Percentiles rank a stretch among this genome's conserved stretches.
phyloP scores from a whole-genome alignment of 805 yeast species.

The Metschnikowia cubensis region DNA sequence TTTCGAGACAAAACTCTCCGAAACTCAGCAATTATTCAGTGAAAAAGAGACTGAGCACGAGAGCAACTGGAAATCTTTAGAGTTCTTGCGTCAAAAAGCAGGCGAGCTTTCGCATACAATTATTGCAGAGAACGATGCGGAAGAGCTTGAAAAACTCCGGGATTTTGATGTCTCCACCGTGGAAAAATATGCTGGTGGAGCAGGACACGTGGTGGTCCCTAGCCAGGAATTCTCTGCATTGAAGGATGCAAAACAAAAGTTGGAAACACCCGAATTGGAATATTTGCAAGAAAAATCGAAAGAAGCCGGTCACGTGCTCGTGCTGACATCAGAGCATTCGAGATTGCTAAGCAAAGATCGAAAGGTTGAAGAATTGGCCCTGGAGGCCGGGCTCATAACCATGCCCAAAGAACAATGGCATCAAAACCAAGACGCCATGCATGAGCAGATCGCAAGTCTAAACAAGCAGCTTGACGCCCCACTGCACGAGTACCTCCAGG shows the following conservation, averaged over 20 bases:
- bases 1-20: neutral
- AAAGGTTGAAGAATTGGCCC: constrained; percentile 9
- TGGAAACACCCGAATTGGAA: constrained; percentile 5
- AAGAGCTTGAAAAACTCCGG: constrained; percentile 1
- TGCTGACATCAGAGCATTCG: neutral
- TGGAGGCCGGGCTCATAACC: constrained; percentile 6
- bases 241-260: constrained; percentile 2
- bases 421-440: constrained; percentile 7
- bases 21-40: neutral
- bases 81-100: constrained; percentile 12
- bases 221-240: constrained; percentile 1
- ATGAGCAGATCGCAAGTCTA: neutral
- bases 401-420: constrained; percentile 2
- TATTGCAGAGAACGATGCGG: constrained; percentile 6
- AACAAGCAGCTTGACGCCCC: constrained; percentile 7
- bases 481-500: constrained; percentile 12
- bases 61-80: constrained; percentile 7
- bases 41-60: neutral
- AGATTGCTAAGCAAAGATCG: constrained; percentile 2
- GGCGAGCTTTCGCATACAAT: constrained; percentile 1
- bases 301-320: constrained; percentile 2
- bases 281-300: constrained; percentile 6
- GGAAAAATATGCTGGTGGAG: constrained; percentile 5
- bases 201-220: constrained; percentile 15
- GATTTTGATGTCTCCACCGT: constrained; percentile 15